phyloP scores from a whole-genome alignment of 345 rosid genomes.

The Erodium maritimum region DNA sequence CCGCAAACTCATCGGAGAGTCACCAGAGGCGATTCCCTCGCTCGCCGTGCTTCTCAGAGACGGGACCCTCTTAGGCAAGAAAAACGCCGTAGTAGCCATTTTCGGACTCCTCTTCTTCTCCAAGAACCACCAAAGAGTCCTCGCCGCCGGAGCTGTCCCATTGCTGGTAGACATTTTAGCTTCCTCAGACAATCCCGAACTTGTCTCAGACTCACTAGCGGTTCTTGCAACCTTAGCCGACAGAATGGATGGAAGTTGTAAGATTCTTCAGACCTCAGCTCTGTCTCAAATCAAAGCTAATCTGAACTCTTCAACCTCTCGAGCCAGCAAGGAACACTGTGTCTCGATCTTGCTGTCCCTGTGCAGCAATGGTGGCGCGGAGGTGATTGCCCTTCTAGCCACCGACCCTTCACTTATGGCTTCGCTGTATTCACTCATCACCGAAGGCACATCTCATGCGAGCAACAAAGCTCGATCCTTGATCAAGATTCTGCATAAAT shows the following conservation, averaged over 20 bases:
- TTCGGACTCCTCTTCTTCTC: constrained; percentile 39
- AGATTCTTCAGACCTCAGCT: constrained; percentile 36
- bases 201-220: constrained; percentile 47
- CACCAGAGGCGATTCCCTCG: constrained; percentile 37
- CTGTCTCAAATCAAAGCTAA: constrained; percentile 24
- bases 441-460: constrained; percentile 28
- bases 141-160: constrained; percentile 45
- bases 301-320: constrained; percentile 21
- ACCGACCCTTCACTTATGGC: constrained; percentile 27
- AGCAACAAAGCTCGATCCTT: too few relatives aligned
- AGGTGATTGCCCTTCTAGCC: constrained; percentile 28
- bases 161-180: constrained; percentile 26
- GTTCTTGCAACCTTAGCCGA: constrained; percentile 49
- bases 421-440: constrained; percentile 27
- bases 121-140: constrained; percentile 37
- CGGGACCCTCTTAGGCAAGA: constrained; percentile 46
- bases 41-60: constrained; percentile 40
- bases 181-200: constrained; percentile 35
- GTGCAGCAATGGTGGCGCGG: constrained; percentile 38
- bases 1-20: constrained; percentile 48
- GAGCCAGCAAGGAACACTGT: constrained; percentile 44
- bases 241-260: constrained; percentile 30
- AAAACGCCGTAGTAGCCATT: constrained; percentile 51
- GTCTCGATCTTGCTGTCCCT: constrained; percentile 38
- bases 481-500: too few relatives aligned